Evolutionary conservation across 2,329 filamentous ascomycete species (phyloP).

Genomic region (Elsinoe arachidis): DNA sequence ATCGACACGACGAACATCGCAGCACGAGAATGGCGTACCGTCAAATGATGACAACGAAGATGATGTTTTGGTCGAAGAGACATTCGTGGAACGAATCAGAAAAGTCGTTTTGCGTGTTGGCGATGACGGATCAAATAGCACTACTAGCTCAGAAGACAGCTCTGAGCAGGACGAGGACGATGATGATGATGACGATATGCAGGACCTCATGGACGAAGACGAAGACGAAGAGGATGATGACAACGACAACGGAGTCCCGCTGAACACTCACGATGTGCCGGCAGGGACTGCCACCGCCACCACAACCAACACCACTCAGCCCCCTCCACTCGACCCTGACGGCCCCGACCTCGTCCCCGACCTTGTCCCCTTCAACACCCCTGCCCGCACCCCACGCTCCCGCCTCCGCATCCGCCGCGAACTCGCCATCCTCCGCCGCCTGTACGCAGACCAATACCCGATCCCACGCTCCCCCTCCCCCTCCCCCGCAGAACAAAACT

Average conservation of each 20-base stretch:
- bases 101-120: neutral
- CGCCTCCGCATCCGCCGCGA: slow-evolving; percentile 21
- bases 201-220: neutral
- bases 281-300: too few species aligned
- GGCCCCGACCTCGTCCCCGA: neutral
- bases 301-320: slow-evolving; percentile 22
- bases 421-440: neutral
- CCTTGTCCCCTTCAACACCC: neutral
- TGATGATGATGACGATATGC: slow-evolving; percentile 14
- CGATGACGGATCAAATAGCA: neutral
- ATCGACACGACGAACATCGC: neutral
- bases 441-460: neutral
- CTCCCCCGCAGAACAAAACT: neutral
- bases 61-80: neutral
- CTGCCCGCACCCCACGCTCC: slow-evolving; percentile 19
- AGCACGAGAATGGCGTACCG: neutral
- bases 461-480: neutral
- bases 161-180: slow-evolving; percentile 10
- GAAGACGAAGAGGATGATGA: slow-evolving; percentile 7
- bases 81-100: slow-evolving; percentile 2
- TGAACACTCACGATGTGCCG: slow-evolving; percentile 16
- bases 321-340: slow-evolving; percentile 14
- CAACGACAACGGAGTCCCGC: neutral
- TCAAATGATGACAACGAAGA: neutral
- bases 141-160: neutral